phyloP scores from a whole-genome alignment of 306 rosid species.

The Quercus mongolica region DNA sequence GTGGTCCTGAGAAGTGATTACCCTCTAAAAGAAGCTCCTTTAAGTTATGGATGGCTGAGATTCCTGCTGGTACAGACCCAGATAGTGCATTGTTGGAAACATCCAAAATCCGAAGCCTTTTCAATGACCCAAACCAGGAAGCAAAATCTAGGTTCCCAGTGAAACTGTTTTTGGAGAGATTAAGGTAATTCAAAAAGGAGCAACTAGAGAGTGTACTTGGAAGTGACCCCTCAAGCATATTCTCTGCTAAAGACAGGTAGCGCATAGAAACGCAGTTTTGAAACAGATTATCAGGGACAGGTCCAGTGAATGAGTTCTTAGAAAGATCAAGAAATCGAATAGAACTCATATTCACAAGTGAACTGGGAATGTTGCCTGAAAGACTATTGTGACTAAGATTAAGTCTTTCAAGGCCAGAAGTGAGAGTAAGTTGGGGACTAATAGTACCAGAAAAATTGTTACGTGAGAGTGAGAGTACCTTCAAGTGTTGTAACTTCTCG shows the following conservation, averaged over 20 bases:
- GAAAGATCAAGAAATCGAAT: constrained; percentile 69
- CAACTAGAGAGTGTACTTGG: constrained; percentile 60
- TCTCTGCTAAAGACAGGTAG: constrained; percentile 53
- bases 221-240: constrained; percentile 58
- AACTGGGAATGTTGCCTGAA: constrained; percentile 50
- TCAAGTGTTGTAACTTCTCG: constrained; percentile 59
- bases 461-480: constrained; percentile 57
- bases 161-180: constrained; percentile 61
- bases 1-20: constrained; percentile 66
- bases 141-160: constrained; percentile 49
- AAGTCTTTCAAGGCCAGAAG: constrained; percentile 39
- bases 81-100: constrained; percentile 70
- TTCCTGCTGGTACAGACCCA: constrained; percentile 53
- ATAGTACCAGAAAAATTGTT: constrained; percentile 59
- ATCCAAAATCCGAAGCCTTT: constrained; percentile 66
- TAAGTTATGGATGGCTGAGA: constrained; percentile 65
- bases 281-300: constrained; percentile 48
- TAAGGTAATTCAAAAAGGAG: constrained; percentile 49
- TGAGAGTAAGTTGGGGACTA: constrained; percentile 52
- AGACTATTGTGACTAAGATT: constrained; percentile 68
- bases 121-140: constrained; percentile 54
- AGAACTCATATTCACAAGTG: constrained; percentile 51
- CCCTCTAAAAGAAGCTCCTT: constrained; percentile 49
- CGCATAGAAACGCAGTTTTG: constrained; percentile 44
- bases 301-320: constrained; percentile 58